Evolutionary conservation across 2,329 filamentous ascomycete species (phyloP).

Genomic region (Parascedosporium putredinis): DNA sequence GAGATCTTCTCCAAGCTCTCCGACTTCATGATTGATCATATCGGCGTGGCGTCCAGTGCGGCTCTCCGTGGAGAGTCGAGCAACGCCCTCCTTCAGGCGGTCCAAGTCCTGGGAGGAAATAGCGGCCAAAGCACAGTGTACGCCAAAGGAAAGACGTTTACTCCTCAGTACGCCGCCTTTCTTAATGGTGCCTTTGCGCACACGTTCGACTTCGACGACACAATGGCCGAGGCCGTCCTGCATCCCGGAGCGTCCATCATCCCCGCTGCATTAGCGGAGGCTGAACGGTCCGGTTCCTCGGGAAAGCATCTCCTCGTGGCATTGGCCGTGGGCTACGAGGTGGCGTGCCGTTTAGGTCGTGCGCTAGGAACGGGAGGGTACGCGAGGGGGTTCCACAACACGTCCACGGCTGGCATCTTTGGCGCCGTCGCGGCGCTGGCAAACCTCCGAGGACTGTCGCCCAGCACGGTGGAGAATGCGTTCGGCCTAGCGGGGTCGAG

Average conservation of each 20-base stretch:
- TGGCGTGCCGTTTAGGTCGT: too few species aligned
- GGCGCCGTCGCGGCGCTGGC: too few species aligned
- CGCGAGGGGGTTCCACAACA: too few species aligned
- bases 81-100: slow-evolving; percentile 23
- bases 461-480: too few species aligned
- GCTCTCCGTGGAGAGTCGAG: slow-evolving; percentile 15
- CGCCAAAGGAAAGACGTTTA: slow-evolving; percentile 20
- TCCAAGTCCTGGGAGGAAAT: slow-evolving; percentile 16
- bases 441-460: too few species aligned
- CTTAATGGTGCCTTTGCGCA: slow-evolving; percentile 31
- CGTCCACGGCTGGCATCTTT: too few species aligned
- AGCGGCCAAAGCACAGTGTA: slow-evolving; percentile 22
- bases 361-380: too few species aligned
- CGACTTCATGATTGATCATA: slow-evolving; percentile 16
- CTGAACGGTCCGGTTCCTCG: too few species aligned
- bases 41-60: slow-evolving; percentile 16
- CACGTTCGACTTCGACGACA: slow-evolving; percentile 34
- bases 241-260: slow-evolving; percentile 30
- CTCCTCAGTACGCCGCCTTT: slow-evolving; percentile 27
- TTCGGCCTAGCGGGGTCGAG: too few species aligned
- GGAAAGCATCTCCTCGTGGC: too few species aligned
- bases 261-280: slow-evolving; percentile 20
- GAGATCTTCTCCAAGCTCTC: slow-evolving; percentile 13
- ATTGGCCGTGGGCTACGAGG: too few species aligned
- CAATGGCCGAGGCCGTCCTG: slow-evolving; percentile 27